Base-by-base conservation (phyloP, 2,329 filamentous ascomycete genomes). In the Ophiostoma populinum region DNA sequence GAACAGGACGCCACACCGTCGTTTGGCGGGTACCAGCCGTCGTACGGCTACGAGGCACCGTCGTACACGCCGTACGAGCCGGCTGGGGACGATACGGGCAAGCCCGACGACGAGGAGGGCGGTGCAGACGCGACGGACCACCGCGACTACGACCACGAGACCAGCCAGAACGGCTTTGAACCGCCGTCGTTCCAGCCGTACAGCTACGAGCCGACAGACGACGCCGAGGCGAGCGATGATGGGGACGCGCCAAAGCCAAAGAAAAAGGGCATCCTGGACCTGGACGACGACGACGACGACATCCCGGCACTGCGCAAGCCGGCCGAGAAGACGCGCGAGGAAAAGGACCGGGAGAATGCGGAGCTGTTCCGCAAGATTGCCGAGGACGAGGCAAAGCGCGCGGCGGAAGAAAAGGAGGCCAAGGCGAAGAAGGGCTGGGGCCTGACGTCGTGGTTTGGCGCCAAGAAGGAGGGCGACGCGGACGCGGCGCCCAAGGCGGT, bases 291-390 rank as follows among this genome's bases (percentile, higher is more conserved):
- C 19, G 78, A 85, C 10, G 9, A 10, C 22, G 80, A 82, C 17
- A 74, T 77, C 39, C 65, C 80, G 28, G 60, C 71, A 6, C 7
- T 13, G 15, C 42, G 44, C 11, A 67, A 65, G 28, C 59, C 68
- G 2, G 58, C 61, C 42, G 66, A 62, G 19, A 77, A 79, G 51
- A 66, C 56, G 2, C 75, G 77, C 51, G 58, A 67, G 25, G 75
- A 79, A 10, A 76, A 73, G 47, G 81, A 92, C 47, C 67, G 71
- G 17, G 79, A 83, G 52, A 85, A 86, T 32, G 78, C 83, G 38
- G 86, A 92, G 47, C 75, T 83, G 52, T 82, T 94, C 62, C 71
- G 75, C 37, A 83, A 77, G 53, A 82, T 81, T 18, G 87, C 83
- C 1, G 85, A 79, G 48, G 72, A 75, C 55, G 74, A 78, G 56